Evolutionary conservation across 495 filamentous ascomycete species (phyloP).

Genomic region (Astrothelium subdiscretum): DNA sequence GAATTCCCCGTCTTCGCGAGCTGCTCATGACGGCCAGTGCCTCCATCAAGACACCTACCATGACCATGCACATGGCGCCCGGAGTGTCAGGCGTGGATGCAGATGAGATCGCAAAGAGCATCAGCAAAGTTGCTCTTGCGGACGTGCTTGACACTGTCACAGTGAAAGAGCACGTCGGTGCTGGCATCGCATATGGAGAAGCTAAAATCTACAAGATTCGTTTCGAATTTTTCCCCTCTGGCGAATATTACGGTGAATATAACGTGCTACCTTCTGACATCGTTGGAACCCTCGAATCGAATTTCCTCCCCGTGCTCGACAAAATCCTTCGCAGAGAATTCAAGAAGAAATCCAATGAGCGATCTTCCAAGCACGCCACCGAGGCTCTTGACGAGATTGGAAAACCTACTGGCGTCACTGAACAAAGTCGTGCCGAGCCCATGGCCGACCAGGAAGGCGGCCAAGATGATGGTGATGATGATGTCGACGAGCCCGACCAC

Average conservation of each 20-base stretch:
- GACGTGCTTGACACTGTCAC: conserved; percentile 76
- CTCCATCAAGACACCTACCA: conserved; percentile 77
- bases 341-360: conserved; percentile 60
- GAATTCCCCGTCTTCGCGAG: conserved; percentile 94
- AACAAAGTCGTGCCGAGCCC: conserved; percentile 41
- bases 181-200: conserved; percentile 48
- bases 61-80: conserved; percentile 71
- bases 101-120: conserved; percentile 79
- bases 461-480: conserved; percentile 38
- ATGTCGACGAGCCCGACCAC: conserved; percentile 57
- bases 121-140: conserved; percentile 75
- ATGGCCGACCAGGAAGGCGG: conserved; percentile 33
- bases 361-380: conserved; percentile 40
- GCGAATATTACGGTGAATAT: conserved; percentile 76
- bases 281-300: conserved; percentile 60
- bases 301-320: conserved; percentile 61
- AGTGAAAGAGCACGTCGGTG: conserved; percentile 63
- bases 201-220: conserved; percentile 78
- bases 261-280: conserved; percentile 71
- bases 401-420: conserved; percentile 55
- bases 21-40: conserved; percentile 95
- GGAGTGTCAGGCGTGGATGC: conserved; percentile 58
- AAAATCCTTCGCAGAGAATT: conserved; percentile 60
- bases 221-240: conserved; percentile 68
- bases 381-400: conserved; percentile 74